Evolutionary conservation across 345 rosid genomes (phyloP).

Genomic region (Syzygium aqueum): DNA sequence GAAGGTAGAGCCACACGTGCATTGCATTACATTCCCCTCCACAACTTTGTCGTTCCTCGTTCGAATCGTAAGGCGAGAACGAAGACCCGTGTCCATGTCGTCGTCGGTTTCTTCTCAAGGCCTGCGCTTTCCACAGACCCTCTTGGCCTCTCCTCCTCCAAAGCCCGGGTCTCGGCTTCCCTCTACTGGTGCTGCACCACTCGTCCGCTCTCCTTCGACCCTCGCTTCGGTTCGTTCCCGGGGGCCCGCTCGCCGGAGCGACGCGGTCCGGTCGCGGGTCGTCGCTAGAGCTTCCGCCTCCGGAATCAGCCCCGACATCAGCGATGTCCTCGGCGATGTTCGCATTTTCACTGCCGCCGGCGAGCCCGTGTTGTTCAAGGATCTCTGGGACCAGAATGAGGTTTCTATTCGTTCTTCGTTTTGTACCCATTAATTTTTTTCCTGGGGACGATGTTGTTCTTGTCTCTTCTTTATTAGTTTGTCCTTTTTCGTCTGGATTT

Average conservation of each 20-base stretch:
- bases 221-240: background rate
- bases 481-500: background rate
- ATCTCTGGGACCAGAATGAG: slow-evolving; percentile 84
- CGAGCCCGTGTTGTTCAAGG: slow-evolving; percentile 47
- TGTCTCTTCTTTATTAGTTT: background rate
- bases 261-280: slow-evolving; percentile 1
- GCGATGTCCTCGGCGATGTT: slow-evolving; percentile 51
- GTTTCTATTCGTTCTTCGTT: slow-evolving; percentile 10
- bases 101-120: slow-evolving; percentile 7
- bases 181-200: background rate
- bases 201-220: background rate
- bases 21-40: background rate
- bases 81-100: slow-evolving; percentile 9
- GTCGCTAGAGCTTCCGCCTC: slow-evolving; percentile 30
- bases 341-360: slow-evolving; percentile 57
- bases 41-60: background rate
- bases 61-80: background rate
- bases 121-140: slow-evolving; percentile 8
- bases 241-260: background rate
- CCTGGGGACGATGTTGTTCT: background rate
- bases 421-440: background rate
- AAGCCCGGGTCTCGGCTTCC: background rate
- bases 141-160: background rate
- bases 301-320: slow-evolving; percentile 15
- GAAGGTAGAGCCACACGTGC: background rate